phyloP scores from a whole-genome alignment of 495 filamentous ascomycete genomes.

The Clohesyomyces aquaticus region DNA sequence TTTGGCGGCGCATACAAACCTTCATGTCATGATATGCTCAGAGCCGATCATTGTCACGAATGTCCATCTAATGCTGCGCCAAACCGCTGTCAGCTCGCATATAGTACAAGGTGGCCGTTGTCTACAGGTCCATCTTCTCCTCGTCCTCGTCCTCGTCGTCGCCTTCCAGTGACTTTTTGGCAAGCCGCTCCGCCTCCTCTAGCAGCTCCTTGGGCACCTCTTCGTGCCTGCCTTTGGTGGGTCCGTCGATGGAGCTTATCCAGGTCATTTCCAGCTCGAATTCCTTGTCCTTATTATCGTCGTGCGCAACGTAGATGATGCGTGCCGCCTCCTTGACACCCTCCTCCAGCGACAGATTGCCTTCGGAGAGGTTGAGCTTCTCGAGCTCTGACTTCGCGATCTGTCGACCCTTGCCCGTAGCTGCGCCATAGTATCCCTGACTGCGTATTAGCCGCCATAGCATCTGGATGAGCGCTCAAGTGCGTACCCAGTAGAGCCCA shows the following conservation, averaged over 20 bases:
- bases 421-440: conserved; percentile 94
- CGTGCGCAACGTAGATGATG: conserved; percentile 95
- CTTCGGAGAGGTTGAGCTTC: conserved; percentile 86
- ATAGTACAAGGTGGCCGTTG: conserved; percentile 31
- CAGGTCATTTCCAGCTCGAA: conserved; percentile 99
- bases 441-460: conserved; percentile 27
- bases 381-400: conserved; percentile 96
- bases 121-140: conserved; percentile 49
- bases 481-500: conserved; percentile 84
- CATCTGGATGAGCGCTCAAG: neutral
- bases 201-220: conserved; percentile 86
- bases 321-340: conserved; percentile 94
- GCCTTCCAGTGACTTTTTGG: conserved; percentile 51
- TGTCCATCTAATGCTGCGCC: conserved; percentile 31
- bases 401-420: conserved; percentile 94
- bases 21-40: neutral
- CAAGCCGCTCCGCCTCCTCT: conserved; percentile 80
- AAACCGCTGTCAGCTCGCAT: conserved; percentile 18
- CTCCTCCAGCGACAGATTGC: conserved; percentile 75
- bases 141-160: conserved; percentile 51
- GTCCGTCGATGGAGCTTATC: conserved; percentile 79
- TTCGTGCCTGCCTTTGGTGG: conserved; percentile 88
- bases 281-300: conserved; percentile 97
- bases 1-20: neutral
- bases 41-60: conserved; percentile 7